Conservation (phyloP, 2,329 filamentous ascomycete species). For the Neonectria faginata region DNA sequence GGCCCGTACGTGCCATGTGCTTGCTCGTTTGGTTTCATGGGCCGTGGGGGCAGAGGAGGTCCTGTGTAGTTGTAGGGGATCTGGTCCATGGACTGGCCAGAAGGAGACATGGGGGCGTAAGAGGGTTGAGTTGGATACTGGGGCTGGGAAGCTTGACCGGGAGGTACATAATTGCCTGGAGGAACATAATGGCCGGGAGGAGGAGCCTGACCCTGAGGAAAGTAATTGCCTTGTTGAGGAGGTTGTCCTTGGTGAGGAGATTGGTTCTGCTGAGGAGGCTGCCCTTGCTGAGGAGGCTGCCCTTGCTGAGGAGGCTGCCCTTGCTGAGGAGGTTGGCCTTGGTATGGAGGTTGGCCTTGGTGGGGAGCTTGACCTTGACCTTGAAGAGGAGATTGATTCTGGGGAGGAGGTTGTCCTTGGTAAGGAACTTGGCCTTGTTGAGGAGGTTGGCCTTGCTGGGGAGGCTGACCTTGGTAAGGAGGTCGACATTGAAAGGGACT, state of each 20-base stretch:
- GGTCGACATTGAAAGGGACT: neutral
- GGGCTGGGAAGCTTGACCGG: conserved; percentile 34
- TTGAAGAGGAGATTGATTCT: neutral
- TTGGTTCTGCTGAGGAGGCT: neutral
- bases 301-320: neutral
- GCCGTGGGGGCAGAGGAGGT: conserved; percentile 47
- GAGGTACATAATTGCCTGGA: neutral
- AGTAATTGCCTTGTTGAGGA: neutral
- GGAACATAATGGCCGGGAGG: neutral
- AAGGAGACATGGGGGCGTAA: conserved; percentile 31
- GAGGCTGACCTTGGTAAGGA: neutral
- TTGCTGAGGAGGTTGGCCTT: neutral
- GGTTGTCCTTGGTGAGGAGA: neutral
- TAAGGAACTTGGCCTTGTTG: neutral
- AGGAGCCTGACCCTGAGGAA: neutral
- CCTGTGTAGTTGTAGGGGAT: conserved; percentile 30
- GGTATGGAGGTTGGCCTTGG: too few species aligned
- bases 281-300: neutral
- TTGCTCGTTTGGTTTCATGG: conserved; percentile 37
- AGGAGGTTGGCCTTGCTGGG: neutral
- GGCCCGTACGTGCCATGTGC: conserved; percentile 28
- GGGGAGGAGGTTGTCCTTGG: neutral
- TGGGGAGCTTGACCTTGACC: too few species aligned
- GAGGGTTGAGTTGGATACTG: conserved; percentile 41
- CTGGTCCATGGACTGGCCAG: conserved; percentile 26